Evolutionary conservation across 345 rosid genomes (phyloP).

Genomic region (Rubroshorea leprosula): DNA sequence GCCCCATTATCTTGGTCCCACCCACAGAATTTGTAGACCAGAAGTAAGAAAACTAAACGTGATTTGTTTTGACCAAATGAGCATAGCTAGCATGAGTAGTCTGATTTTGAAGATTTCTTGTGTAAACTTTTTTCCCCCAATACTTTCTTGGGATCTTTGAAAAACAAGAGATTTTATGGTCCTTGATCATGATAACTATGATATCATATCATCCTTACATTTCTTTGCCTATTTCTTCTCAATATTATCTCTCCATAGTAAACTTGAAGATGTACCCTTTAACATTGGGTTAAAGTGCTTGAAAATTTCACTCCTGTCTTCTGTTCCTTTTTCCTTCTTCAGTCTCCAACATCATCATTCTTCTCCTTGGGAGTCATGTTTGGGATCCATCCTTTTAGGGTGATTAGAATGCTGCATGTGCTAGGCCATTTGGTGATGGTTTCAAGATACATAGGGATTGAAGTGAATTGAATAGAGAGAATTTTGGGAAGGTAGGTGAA

Average conservation of each 20-base stretch:
- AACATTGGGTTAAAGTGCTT: constrained; percentile 20
- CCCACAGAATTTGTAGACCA: constrained; percentile 15
- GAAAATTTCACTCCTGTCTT: neutral
- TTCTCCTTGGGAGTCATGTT: constrained; percentile 11
- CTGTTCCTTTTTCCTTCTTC: neutral
- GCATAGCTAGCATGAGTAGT: constrained; percentile 5
- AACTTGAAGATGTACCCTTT: constrained; percentile 8
- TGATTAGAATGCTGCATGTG: constrained; percentile 22
- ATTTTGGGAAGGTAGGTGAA: too few species aligned
- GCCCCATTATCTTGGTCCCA: constrained; percentile 8
- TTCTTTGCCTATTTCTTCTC: constrained; percentile 8
- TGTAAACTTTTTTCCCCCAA: constrained; percentile 2
- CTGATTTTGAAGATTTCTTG: constrained; percentile 12
- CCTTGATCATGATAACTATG: constrained; percentile 18
- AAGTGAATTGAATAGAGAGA: neutral
- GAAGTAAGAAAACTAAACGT: constrained; percentile 3
- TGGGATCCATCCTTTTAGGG: constrained; percentile 5
- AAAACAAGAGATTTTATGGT: constrained; percentile 9
- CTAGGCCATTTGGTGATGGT: constrained; percentile 17
- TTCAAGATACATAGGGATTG: constrained; percentile 23
- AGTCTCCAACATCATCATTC: constrained; percentile 13
- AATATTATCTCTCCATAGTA: neutral
- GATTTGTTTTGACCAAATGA: constrained; percentile 25
- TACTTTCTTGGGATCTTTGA: constrained; percentile 13
- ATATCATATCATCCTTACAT: constrained; percentile 19